phyloP scores from a whole-genome alignment of 805 yeast species.

The Zygosaccharomyces lentus region DNA sequence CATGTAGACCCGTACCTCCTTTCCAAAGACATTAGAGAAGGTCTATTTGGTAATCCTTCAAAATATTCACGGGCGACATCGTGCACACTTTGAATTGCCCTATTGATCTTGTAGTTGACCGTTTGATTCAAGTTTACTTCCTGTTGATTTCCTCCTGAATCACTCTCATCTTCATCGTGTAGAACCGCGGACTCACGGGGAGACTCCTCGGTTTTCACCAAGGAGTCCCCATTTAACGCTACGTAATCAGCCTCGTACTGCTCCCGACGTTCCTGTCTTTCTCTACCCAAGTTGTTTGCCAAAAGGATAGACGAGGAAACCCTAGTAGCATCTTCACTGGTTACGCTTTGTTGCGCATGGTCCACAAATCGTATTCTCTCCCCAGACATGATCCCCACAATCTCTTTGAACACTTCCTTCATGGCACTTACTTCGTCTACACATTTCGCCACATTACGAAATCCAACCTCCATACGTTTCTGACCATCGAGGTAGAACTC shows the following conservation, averaged over 20 bases:
- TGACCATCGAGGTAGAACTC: constrained; percentile 18
- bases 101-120: constrained; percentile 21
- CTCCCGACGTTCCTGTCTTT: constrained; percentile 3
- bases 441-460: constrained; percentile 18
- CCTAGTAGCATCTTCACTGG: constrained; percentile 14
- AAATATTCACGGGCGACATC: constrained; percentile 31
- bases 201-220: constrained; percentile 9
- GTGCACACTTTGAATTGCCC: constrained; percentile 25
- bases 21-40: constrained; percentile 27
- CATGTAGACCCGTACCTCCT: constrained; percentile 30
- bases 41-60: constrained; percentile 29
- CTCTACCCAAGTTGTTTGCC: constrained; percentile 7
- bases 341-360: constrained; percentile 22
- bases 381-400: constrained; percentile 28
- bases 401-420: constrained; percentile 25
- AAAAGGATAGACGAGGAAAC: constrained; percentile 9
- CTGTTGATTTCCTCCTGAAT: constrained; percentile 1
- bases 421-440: constrained; percentile 20
- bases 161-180: constrained; percentile 2
- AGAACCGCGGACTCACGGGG: not conserved
- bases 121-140: not conserved
- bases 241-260: constrained; percentile 6
- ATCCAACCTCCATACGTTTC: constrained; percentile 19
- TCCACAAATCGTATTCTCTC: constrained; percentile 23
- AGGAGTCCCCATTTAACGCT: constrained; percentile 5